phyloP scores from a whole-genome alignment of 2,329 filamentous ascomycete species.

The Alternaria tenuissima region DNA sequence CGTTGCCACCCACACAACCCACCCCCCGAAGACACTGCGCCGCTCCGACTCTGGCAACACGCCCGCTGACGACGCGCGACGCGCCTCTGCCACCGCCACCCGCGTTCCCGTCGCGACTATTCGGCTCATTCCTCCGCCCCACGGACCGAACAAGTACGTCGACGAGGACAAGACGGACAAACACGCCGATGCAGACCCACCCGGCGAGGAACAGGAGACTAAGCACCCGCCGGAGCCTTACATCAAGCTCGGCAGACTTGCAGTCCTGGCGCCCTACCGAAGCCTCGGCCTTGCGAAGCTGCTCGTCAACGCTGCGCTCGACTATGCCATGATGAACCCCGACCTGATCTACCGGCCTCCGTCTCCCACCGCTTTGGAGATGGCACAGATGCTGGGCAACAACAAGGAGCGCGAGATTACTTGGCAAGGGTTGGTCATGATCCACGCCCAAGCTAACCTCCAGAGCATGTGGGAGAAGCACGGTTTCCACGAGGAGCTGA shows the following conservation, averaged over 20 bases:
- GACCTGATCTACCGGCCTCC: conserved; percentile 53
- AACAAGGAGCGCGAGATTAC: conserved; percentile 51
- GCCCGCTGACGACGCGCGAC: conserved; percentile 47
- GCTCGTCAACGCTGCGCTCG: conserved; percentile 71
- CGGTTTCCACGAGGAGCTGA: conserved; percentile 77
- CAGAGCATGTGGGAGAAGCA: conserved; percentile 71
- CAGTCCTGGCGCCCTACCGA: conserved; percentile 72
- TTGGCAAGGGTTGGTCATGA: conserved; percentile 79
- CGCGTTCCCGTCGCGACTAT: conserved; percentile 75
- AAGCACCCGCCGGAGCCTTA: conserved; percentile 75
- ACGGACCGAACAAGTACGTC: conserved; percentile 68
- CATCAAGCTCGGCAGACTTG: conserved; percentile 81
- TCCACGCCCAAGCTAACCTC: conserved; percentile 78
- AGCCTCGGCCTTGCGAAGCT: conserved; percentile 70
- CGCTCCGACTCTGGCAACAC: conserved; percentile 55
- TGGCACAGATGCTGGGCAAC: conserved; percentile 56
- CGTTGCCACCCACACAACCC: conserved; percentile 56
- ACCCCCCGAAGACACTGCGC: conserved; percentile 45
- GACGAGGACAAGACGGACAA: conserved; percentile 32
- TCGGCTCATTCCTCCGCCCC: conserved; percentile 82
- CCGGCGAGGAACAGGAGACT: conserved; percentile 37
- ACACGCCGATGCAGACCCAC: conserved; percentile 43
- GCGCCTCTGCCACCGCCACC: conserved; percentile 49
- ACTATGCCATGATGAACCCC: conserved; percentile 72
- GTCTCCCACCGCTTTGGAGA: conserved; percentile 51